Conservation (phyloP, 805 yeast species). For the Kodamaea neixiangensis region DNA sequence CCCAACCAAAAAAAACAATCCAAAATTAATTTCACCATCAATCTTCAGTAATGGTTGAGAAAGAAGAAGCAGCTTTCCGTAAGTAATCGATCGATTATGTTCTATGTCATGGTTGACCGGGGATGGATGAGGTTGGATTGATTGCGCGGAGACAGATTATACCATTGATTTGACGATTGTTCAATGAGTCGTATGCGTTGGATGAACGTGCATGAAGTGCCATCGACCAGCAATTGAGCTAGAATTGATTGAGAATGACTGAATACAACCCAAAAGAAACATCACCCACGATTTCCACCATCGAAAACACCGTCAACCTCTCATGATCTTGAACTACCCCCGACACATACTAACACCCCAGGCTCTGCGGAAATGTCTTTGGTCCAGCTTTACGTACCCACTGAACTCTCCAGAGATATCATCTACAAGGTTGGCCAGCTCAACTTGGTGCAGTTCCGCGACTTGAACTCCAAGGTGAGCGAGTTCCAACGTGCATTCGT, state of each 20-base stretch:
- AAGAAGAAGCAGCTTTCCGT: conserved; percentile 51
- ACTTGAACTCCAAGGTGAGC: conserved; percentile 71
- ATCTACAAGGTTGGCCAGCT: conserved; percentile 85
- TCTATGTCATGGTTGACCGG: background rate
- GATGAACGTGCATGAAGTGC: too few relatives aligned
- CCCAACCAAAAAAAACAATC: background rate
- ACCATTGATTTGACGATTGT: background rate
- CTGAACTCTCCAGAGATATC: conserved; percentile 84
- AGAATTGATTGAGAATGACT: background rate
- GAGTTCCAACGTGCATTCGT: conserved; percentile 91
- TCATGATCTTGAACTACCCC: too few relatives aligned
- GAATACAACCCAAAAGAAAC: background rate
- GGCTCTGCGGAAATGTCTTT: conserved; percentile 97
- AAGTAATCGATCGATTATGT: conserved; percentile 20
- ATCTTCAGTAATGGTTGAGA: conserved; percentile 22
- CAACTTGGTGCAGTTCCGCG: conserved; percentile 86
- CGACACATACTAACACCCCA: conserved; percentile 19
- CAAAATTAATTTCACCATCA: background rate
- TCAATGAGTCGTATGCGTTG: too few relatives aligned
- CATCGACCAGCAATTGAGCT: too few relatives aligned
- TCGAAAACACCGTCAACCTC: too few relatives aligned
- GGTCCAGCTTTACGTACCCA: conserved; percentile 87
- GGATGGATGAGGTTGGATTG: background rate
- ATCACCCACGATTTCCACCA: too few relatives aligned
- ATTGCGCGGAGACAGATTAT: background rate